Evolutionary conservation across 140 eudicot species (phyloP).

Genomic region (Anethum foeniculum): DNA sequence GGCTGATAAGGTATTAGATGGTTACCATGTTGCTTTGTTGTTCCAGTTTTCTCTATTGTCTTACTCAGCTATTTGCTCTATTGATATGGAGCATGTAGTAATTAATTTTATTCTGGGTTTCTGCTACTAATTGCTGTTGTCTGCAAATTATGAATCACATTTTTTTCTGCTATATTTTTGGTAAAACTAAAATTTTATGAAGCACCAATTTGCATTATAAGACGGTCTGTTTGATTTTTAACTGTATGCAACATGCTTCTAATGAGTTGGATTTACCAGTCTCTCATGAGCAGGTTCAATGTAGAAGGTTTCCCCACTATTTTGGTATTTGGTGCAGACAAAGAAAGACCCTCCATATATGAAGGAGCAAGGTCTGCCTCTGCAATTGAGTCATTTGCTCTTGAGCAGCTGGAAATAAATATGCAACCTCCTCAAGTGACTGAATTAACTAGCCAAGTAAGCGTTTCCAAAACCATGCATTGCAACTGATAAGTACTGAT

Average conservation of each 20-base stretch:
- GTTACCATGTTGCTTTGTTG: neutral
- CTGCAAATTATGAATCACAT: neutral
- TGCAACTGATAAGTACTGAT: neutral
- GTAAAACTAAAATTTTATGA: neutral
- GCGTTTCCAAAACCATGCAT: neutral
- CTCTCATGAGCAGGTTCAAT: slow-evolving; percentile 84
- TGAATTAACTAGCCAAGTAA: slow-evolving; percentile 71
- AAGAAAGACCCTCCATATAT: slow-evolving; percentile 65
- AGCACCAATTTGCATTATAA: neutral
- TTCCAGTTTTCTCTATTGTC: neutral
- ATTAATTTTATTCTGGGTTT: neutral
- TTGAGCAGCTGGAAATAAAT: slow-evolving; percentile 80
- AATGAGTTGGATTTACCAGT: slow-evolving; percentile 43
- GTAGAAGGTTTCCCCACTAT: slow-evolving; percentile 92
- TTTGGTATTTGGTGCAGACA: slow-evolving; percentile 90
- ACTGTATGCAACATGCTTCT: slow-evolving; percentile 12
- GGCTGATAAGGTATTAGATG: slow-evolving; percentile 61
- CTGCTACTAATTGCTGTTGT: neutral
- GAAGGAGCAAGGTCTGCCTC: slow-evolving; percentile 89
- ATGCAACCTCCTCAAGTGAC: slow-evolving; percentile 78
- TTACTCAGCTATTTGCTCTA: neutral
- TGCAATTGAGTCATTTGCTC: slow-evolving; percentile 80
- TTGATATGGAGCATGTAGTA: neutral
- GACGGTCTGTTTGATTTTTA: neutral
- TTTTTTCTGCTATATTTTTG: neutral